Conservation (phyloP, 345 rosid species). For the Eucalyptus pumila region DNA sequence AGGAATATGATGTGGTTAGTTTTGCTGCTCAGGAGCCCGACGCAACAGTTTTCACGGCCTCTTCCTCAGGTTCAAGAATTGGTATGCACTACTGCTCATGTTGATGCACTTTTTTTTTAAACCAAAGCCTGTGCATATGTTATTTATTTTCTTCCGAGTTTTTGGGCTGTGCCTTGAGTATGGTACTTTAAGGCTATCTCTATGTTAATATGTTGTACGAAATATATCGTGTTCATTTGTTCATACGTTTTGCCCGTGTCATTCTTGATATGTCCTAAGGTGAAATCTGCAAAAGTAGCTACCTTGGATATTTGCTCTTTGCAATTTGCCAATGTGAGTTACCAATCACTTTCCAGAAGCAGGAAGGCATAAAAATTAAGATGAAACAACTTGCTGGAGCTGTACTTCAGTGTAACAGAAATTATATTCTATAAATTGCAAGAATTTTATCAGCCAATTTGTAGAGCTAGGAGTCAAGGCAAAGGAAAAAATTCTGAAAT, state of each 20-base stretch:
- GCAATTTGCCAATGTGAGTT: background rate
- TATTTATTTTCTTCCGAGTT: background rate
- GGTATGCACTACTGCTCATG: conserved; percentile 14
- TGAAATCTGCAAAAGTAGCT: background rate
- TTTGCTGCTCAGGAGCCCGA: conserved; percentile 32
- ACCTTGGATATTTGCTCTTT: background rate
- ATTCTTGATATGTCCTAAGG: background rate
- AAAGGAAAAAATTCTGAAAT: background rate
- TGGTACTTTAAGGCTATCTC: background rate
- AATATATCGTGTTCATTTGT: background rate
- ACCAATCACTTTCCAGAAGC: background rate
- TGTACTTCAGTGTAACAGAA: background rate
- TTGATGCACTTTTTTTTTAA: background rate
- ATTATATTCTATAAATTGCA: background rate
- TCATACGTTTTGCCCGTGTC: background rate
- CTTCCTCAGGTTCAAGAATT: conserved; percentile 29
- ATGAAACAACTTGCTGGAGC: background rate
- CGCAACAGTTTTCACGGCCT: conserved; percentile 44
- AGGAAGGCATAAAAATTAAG: background rate
- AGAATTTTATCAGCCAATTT: background rate
- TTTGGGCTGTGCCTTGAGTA: background rate
- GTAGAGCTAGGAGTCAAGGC: background rate
- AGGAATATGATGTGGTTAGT: conserved; percentile 42
- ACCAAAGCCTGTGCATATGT: background rate
- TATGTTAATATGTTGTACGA: background rate